Evolutionary conservation across 192 early-diverging fungal genomes (phyloP), one percentile per base, ranked within the genome.

Genomic region (Blastocladiella britannica): DNA sequence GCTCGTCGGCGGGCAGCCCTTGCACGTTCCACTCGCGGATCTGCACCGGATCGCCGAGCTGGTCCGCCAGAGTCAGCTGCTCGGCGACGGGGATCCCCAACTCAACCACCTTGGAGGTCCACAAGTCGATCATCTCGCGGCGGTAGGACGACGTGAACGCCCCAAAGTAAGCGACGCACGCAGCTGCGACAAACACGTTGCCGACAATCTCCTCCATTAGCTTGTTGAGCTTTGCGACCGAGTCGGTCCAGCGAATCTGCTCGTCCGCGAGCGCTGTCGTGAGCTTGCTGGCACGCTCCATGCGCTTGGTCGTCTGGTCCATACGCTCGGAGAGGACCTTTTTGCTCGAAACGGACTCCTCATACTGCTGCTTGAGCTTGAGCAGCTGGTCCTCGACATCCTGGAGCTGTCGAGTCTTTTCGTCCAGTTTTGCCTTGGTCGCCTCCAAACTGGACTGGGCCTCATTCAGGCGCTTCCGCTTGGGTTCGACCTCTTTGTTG

Each of bases 191-290:
- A 24, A 99, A 64, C 12, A 92, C 88, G 63, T 99, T 94, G 58
- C 96, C 96, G 26, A 96, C 89, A 55, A 97, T 87, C 18, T 94
- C 97, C 4, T 82, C 87, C 93, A 99, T 97, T 70, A 96, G 91
- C 23, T 72, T 78, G 55, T 85, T 88, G 63, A 99, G 95, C 8
- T 88, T 79, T 52, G 84, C 81, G 62, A 89, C 89, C 22, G 88
- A 82, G 7, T 70, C 65, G 62, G 84, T 82, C 96, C 96, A 99
- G 63, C 96, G 84, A 52, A 75, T 79, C 43, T 83, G 85, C 74
- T 99, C 96, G 23, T 88, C 87, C 7, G 84, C 83, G 28, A 99
- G 77, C 52, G 89, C 90, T 57, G 73, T 76, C 18, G 97, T 75
- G 62, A 99, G 71, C 5, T 72, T 80, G 58, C 91, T 59, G 72